These are phyloP conservation scores for Penicillium soppii DNA, from an alignment of 495 filamentous ascomycete species.

Conservation along the genomic window DNA sequence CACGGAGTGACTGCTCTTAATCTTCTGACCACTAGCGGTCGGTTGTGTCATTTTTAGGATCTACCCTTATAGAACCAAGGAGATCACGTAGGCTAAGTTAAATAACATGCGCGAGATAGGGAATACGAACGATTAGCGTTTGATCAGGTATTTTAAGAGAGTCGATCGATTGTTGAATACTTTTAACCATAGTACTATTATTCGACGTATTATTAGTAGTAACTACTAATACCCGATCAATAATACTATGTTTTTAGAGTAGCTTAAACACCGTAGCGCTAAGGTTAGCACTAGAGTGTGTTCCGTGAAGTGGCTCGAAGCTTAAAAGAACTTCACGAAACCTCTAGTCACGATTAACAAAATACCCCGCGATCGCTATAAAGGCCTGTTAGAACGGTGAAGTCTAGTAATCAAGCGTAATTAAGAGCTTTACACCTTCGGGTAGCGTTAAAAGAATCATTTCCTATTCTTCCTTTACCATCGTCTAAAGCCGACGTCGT, in stretches of 20 bases:
- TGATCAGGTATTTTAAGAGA: neutral
- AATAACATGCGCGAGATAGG: slow-evolving; percentile 18
- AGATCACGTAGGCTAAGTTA: slow-evolving; percentile 18
- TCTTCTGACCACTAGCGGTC: slow-evolving; percentile 12
- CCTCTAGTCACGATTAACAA: slow-evolving; percentile 9
- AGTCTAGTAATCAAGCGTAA: slow-evolving; percentile 13
- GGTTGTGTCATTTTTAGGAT: slow-evolving; percentile 7
- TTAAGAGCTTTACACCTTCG: slow-evolving; percentile 4
- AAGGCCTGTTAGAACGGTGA: slow-evolving; percentile 15
- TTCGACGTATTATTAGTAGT: neutral
- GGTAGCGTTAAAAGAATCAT: too few species aligned
- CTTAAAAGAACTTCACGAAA: slow-evolving; percentile 10
- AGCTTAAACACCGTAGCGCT: neutral
- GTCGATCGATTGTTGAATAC: neutral
- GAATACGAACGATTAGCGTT: neutral
- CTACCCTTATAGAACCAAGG: slow-evolving; percentile 13
- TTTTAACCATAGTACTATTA: neutral
- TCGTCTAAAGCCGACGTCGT: too few species aligned
- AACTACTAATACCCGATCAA: neutral
- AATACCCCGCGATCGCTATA: slow-evolving; percentile 16
- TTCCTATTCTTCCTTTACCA: too few species aligned
- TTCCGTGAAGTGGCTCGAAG: slow-evolving; percentile 8
- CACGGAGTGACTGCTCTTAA: neutral
- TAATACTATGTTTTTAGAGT: neutral
- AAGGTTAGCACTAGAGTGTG: slow-evolving; percentile 3